phyloP scores from a whole-genome alignment of 768 basidiomycete genomes.

The Crucibulum laeve region DNA sequence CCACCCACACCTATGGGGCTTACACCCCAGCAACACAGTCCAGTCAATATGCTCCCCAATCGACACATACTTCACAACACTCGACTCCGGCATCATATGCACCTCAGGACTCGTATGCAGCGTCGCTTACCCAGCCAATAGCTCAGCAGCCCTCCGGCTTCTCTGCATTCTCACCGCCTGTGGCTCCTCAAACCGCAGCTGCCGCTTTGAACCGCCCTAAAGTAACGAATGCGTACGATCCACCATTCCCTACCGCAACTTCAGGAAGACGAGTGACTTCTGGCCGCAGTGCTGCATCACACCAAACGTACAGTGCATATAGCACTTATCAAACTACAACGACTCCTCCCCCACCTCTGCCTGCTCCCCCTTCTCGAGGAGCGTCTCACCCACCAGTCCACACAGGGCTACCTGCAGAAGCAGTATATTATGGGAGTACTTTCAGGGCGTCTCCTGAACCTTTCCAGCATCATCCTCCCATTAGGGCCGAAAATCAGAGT shows the following conservation, averaged over 20 bases:
- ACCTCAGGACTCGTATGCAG: slow-evolving; percentile 11
- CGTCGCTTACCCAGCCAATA: slow-evolving; percentile 15
- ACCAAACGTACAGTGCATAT: background rate
- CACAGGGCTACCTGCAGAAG: background rate
- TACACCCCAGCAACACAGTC: slow-evolving; percentile 23
- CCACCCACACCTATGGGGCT: slow-evolving; percentile 9
- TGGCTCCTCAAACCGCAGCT: slow-evolving; percentile 23
- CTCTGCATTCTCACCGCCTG: slow-evolving; percentile 21
- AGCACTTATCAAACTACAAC: slow-evolving; percentile 10
- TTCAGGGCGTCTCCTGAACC: background rate
- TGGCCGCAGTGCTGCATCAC: background rate
- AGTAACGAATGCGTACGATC: slow-evolving; percentile 71
- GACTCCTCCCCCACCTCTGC: slow-evolving; percentile 1
- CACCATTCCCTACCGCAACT: slow-evolving; percentile 57
- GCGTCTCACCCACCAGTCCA: background rate
- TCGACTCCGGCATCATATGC: background rate
- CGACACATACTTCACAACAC: background rate
- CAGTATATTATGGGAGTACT: background rate
- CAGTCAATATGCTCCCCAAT: slow-evolving; percentile 15
- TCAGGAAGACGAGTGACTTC: slow-evolving; percentile 6
- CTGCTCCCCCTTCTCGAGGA: slow-evolving; percentile 2
- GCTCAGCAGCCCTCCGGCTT: slow-evolving; percentile 9
- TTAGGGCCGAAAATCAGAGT: too few species aligned
- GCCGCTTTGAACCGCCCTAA: slow-evolving; percentile 57
- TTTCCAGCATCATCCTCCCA: background rate